Evolutionary conservation across 2,329 filamentous ascomycete genomes (phyloP), one percentile per base, ranked within the genome.

Genomic region (Aureobasidium zeae): DNA sequence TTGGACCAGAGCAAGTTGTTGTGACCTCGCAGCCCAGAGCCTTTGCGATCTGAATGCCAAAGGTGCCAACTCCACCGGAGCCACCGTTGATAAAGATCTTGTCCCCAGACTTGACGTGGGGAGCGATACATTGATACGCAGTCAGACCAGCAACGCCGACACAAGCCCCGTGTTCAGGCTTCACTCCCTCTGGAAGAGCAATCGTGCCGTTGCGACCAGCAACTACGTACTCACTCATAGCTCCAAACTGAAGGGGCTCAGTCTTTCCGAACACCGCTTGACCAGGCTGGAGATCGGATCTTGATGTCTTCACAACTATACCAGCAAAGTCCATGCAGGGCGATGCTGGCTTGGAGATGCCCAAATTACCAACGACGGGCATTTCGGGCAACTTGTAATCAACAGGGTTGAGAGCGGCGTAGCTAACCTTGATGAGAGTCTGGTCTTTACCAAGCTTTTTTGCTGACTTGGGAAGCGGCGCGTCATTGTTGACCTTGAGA

Each of bases 1-100:
- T 83, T 5, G 57, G 57, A 0, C 63, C 66, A 8, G 77, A 81
- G 53, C 79, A 83, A 4, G 69, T 70, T 2, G 68, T 66, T 2
- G 71, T 74, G 22, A 83, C 78, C 48, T 72, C 63, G 51, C 73
- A 78, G 0, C 77, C 77, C 3, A 76, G 53, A 0, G 64, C 63
- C 55, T 80, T 81, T 7, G 77, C 78, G 32, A 82, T 70, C 54
- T 83, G 79, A 42, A 83, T 74, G 0, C 67, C 72, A 46, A 70
- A 79, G 0, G 70, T 68, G 0, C 79, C 79, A 1, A 68, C 71
- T 0, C 79, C 79, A 8, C 79, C 79, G 5, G 70, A 75, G 0
- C 77, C 77, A 10, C 77, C 78, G 50, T 82, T 81, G 57, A 82
- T 71, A 53, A 82, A 76, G 6, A 83, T 66, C 51, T 68, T 71